phyloP scores from a whole-genome alignment of 305 asterid genomes.

The Fraxinus ornus region DNA sequence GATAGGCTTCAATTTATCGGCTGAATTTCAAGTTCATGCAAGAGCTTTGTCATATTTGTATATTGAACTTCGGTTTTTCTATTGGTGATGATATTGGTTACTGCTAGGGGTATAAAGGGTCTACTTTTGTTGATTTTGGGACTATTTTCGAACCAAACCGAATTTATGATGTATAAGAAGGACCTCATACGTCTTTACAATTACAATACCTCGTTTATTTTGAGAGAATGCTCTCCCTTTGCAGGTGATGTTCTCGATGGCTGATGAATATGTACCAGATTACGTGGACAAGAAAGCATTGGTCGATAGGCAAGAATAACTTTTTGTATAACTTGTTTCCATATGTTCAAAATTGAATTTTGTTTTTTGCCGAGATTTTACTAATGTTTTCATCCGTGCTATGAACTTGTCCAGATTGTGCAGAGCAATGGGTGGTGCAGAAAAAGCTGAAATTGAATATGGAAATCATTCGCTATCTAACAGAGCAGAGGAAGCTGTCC shows the following conservation, averaged over 20 bases:
- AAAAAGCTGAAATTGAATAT: constrained; percentile 72
- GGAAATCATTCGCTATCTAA: constrained; percentile 87
- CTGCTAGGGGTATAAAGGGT: neutral
- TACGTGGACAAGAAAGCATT: constrained; percentile 92
- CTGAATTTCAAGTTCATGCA: neutral
- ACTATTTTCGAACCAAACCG: neutral
- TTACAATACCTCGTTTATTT: neutral
- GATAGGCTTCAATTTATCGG: neutral
- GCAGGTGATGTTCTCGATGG: constrained; percentile 92
- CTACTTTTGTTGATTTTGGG: neutral
- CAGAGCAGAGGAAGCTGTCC: constrained; percentile 71
- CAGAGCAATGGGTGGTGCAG: constrained; percentile 83
- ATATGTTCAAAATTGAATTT: neutral
- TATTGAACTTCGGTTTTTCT: neutral
- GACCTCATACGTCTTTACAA: neutral
- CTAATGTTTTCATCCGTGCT: neutral
- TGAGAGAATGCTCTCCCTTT: neutral
- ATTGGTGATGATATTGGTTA: neutral
- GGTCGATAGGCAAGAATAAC: constrained; percentile 63
- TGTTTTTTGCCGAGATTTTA: neutral
- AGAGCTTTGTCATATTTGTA: neutral
- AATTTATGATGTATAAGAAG: neutral
- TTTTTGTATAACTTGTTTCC: neutral
- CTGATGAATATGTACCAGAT: constrained; percentile 80
- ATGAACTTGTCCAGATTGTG: constrained; percentile 51